These are phyloP conservation scores for Phytophthora palmivora DNA, from an alignment of 352 stramenopile genomes.

Conservation along the genomic window DNA sequence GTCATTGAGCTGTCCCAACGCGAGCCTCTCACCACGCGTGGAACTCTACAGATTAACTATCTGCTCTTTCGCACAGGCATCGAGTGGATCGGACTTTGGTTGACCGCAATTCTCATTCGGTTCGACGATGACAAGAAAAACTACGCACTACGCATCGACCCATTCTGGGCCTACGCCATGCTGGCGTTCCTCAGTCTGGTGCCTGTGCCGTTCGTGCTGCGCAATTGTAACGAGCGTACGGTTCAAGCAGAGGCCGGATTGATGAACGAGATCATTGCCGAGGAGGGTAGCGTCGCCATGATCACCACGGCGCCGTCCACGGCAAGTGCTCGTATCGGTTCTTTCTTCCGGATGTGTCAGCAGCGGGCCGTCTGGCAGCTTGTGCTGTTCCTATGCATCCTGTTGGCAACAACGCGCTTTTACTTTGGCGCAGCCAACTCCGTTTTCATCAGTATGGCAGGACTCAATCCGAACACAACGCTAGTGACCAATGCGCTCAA, in stretches of 20 bases:
- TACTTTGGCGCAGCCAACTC: constrained; percentile 59
- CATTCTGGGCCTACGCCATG: constrained; percentile 56
- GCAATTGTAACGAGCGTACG: constrained; percentile 65
- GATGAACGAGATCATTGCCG: constrained; percentile 31
- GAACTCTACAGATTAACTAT: constrained; percentile 82
- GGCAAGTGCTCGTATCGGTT: constrained; percentile 29
- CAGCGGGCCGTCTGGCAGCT: constrained; percentile 82
- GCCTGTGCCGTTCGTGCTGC: constrained; percentile 66
- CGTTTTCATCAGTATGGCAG: constrained; percentile 43
- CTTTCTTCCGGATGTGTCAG: constrained; percentile 76
- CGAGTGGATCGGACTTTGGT: constrained; percentile 59
- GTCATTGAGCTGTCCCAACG: constrained; percentile 84
- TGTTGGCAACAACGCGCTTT: constrained; percentile 61
- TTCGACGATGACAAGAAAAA: constrained; percentile 52
- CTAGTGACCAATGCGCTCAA: constrained; percentile 60
- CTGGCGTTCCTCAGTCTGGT: constrained; percentile 63
- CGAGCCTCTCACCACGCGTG: constrained; percentile 72
- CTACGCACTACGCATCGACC: constrained; percentile 58
- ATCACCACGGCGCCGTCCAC: constrained; percentile 17
- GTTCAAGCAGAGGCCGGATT: constrained; percentile 37
- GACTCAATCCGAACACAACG: constrained; percentile 49
- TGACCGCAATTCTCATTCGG: constrained; percentile 51
- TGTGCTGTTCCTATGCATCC: constrained; percentile 71
- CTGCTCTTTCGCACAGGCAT: constrained; percentile 64
- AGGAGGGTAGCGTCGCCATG: constrained; percentile 38